These are phyloP conservation scores for Microglena sp. DNA, from an alignment of 139 green algal genomes.

Conservation along the genomic window DNA sequence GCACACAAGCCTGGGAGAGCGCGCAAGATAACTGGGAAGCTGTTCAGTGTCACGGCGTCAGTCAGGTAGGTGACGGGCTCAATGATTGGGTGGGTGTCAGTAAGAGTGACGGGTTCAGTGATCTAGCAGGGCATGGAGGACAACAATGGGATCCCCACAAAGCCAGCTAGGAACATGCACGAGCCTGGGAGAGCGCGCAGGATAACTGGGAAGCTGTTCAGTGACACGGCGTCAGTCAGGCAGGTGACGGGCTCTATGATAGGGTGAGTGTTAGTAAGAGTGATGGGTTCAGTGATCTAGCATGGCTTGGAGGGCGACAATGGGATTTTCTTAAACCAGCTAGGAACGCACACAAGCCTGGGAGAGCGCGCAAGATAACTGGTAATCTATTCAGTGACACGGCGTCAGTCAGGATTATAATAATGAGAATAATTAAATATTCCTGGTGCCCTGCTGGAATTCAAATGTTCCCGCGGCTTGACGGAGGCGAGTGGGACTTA, in stretches of 20 bases:
- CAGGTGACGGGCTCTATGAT: no score
- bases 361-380: background rate
- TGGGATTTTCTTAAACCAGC: background rate
- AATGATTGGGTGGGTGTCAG: no score
- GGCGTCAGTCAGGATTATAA: background rate
- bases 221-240: background rate
- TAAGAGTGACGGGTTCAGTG: no score
- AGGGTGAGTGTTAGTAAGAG: no score
- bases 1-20: background rate
- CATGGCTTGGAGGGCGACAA: no score
- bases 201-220: slow-evolving; percentile 2
- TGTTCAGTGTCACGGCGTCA: slow-evolving; percentile 1
- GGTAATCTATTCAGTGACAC: slow-evolving; percentile 1
- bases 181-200: background rate
- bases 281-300: no score
- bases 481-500: no score
- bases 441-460: no score
- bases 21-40: background rate
- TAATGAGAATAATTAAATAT: no score
- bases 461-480: no score
- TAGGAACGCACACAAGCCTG: background rate
- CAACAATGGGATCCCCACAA: background rate
- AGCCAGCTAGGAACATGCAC: background rate
- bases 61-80: no score
- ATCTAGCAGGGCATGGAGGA: no score